A percentile compares a stretch with the other conserved stretches of the same genome.
Evolutionary conservation across 495 filamentous ascomycete species (phyloP).

Genomic region (Apiosordaria backusii): DNA sequence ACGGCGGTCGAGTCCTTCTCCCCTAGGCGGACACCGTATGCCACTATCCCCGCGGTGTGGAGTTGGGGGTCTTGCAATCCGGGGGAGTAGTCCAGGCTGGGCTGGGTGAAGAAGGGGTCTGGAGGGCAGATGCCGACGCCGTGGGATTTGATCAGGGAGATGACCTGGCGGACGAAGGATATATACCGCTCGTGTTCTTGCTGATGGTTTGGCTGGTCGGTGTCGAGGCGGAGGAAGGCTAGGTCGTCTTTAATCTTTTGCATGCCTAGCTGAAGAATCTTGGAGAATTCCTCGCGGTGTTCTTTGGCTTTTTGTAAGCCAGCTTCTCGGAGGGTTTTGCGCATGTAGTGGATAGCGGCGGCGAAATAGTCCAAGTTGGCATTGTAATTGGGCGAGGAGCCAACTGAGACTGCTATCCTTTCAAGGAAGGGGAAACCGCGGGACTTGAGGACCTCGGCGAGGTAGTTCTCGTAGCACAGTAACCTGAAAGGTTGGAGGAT

Average conservation of each 20-base stretch:
- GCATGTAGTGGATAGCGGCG: constrained; percentile 41
- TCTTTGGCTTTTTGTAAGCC: constrained; percentile 21
- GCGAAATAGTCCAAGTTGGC: constrained; percentile 40
- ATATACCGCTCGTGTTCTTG: constrained; percentile 38
- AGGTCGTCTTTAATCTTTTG: constrained; percentile 48
- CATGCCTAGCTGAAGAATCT: constrained; percentile 41
- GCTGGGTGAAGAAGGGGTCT: constrained; percentile 46
- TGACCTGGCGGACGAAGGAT: constrained; percentile 42
- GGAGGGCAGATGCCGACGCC: constrained; percentile 42
- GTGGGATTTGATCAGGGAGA: constrained; percentile 46
- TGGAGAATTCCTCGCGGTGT: constrained; percentile 34
- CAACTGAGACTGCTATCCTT: constrained; percentile 26
- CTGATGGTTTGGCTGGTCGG: constrained; percentile 12
- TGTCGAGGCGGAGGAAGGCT: constrained; percentile 27
- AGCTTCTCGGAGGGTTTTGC: constrained; percentile 33
- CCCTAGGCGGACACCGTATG: constrained; percentile 46
- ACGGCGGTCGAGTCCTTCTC: constrained; percentile 41
- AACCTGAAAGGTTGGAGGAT: constrained; percentile 38
- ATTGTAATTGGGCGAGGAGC: constrained; percentile 37
- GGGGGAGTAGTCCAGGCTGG: constrained; percentile 47
- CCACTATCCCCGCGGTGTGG: constrained; percentile 45
- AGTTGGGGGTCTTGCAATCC: constrained; percentile 47
- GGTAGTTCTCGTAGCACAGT: constrained; percentile 41
- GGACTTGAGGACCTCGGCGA: constrained; percentile 37
- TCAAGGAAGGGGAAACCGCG: constrained; percentile 34